Conservation (phyloP, 2,329 filamentous ascomycete genomes). For the Lasiodiplodia sp. region DNA sequence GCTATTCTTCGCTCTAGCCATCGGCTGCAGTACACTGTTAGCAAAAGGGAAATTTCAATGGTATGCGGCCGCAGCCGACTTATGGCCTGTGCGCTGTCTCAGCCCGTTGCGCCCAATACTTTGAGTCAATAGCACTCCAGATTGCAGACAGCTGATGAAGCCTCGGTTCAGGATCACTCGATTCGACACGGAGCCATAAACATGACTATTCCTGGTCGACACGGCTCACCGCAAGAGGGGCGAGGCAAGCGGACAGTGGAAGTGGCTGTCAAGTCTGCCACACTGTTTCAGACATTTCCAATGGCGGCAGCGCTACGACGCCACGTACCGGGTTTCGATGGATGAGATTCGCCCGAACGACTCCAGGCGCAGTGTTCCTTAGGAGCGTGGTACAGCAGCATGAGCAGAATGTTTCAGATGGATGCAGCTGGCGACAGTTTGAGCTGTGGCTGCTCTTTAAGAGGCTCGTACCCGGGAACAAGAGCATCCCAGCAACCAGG, state of each 20-base stretch:
- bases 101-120: not conserved
- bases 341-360: not conserved
- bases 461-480: not conserved
- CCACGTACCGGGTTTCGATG: not conserved
- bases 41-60: not conserved
- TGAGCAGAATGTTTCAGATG: too few species aligned
- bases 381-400: not conserved
- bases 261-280: not conserved
- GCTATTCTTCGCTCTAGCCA: too few species aligned
- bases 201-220: not conserved
- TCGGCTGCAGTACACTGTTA: too few species aligned
- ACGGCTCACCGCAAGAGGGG: not conserved
- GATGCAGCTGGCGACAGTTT: not conserved
- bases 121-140: constrained; percentile 3
- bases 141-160: not conserved
- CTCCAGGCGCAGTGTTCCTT: not conserved
- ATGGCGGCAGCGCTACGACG: not conserved
- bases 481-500: not conserved
- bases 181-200: not conserved
- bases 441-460: constrained; percentile 8
- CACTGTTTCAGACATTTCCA: constrained; percentile 5
- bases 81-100: not conserved
- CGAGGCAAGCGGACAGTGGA: not conserved
- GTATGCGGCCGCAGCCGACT: not conserved
- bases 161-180: not conserved